Evolutionary conservation across 2,329 filamentous ascomycete genomes (phyloP), one percentile per base, ranked within the genome.

Genomic region (Talaromyces sp.): DNA sequence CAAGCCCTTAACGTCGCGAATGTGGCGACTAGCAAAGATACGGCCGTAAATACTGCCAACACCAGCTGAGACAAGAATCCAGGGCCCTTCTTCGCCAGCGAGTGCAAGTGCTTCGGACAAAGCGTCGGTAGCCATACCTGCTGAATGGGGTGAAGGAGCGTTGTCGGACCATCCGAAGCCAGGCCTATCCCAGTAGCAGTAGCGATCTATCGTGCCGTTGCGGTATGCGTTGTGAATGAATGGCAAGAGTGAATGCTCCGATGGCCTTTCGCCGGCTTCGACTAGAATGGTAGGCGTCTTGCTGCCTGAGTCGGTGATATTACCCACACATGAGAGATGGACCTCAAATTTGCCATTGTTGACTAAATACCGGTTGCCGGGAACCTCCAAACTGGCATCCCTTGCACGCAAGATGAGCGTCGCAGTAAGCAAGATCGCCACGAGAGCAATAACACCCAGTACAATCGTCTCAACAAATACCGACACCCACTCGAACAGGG

Each of bases 141-240:
- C 94, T 5, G 92, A 96, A 71, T 97, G 89, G 0, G 95, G 95
- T 6, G 93, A 97, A 1, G 95, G 95, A 0, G 94, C 93, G 63
- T 95, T 94, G 78, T 99, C 95, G 56, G 87, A 87, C 89, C 92
- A 97, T 7, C 86, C 94, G 64, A 94, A 86, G 1, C 95, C 95
- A 0, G 95, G 95, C 24, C 95, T 90, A 75, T 99, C 95, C 75
- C 92, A 93, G 78, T 97, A 97, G 83, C 95, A 99, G 80, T 96
- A 98, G 66, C 94, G 88, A 64, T 84, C 82, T 71, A 99, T 95
- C 54, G 90, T 91, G 45, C 92, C 91, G 71, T 95, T 95, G 68
- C 87, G 83, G 69, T 93, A 82, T 1, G 90, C 88, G 63, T 88
- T 84, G 66, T 93, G 87, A 11, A 92, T 91, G 80, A 96, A 92